Base-by-base conservation (phyloP, 169 alveolate species). In the Babesia caballi region DNA sequence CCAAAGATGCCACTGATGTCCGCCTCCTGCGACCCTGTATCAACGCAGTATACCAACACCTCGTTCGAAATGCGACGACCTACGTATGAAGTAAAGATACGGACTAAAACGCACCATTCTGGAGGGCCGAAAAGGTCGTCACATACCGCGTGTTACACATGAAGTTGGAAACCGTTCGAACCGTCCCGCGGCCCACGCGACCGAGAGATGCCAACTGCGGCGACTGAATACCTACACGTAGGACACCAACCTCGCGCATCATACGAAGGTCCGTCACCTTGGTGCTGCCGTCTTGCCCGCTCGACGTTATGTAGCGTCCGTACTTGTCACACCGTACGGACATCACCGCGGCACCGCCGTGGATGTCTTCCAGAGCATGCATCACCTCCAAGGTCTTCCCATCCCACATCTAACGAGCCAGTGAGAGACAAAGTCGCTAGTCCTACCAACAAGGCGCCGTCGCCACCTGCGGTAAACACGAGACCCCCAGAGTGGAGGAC, bases 271-370 rank as follows among this genome's bases (percentile, higher is more conserved):
- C 93, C 63, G 57, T 41, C 7, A 88, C 68, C 73, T 84, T 88
- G 7, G 91, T 88, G 59, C 61, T 84, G 6, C 91, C 91, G 61
- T 88, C 89, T 12, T 77, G 53, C 21, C 93, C 93, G 33, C 89
- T 68, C 28, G 93, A 84, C 53, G 70, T 38, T 14, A 84, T 19
- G 77, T 88, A 88, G 38, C 35, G 66, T 47, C 69, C 74, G 33
- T 70, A 63, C 35, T 46, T 70, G 35, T 82, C 88, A 49, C 85
- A 88, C 38, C 61, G 49, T n/a, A 80, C 68, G 3, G 88, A 83
- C 46, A 74, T 61, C 17, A 83, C 86, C 14, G 91, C 83, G 38
- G 75, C 46, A 1, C 89, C 93, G 51, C 80, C 81, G 61, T 81
- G 88, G 5, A 57, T 41, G 30, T 58, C 54, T 19, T 58, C 88